Base-by-base conservation (phyloP, 2,329 filamentous ascomycete species). In the Purpureocillium takamizusanense region DNA sequence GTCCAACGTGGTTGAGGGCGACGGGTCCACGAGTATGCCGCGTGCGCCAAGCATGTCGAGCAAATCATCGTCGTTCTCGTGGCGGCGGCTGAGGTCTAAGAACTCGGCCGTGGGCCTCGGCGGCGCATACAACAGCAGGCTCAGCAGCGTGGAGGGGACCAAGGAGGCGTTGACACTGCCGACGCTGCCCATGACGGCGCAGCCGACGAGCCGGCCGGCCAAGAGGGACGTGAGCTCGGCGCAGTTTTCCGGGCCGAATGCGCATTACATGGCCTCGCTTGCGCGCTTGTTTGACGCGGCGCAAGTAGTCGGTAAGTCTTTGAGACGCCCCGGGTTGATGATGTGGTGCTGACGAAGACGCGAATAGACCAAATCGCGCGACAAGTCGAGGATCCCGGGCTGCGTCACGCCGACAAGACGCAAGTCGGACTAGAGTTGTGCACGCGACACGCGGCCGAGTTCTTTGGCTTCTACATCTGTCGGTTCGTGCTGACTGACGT, bases 381-480 rank as follows among this genome's bases (percentile, higher is more conserved):
- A 48, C 90, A 95, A 67, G 88, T 95, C 34, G 90, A 95, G 57
- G 90, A 97, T 55, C 90, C 90, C 6, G 90, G 90, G 9, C 74
- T 97, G 39, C 85, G 86, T 50, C 86, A 92, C 61, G 88, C 87
- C 14, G 90, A 89, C 50, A 88, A 87, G 53, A 97, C 92, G 8
- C 89, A 95, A 56, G 89, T 98, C 38, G 92, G 92, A 9, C 76
- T 98, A 27, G 92, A 98, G 63, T 74, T 98, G 31, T 92, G 87
- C 57, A 88, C 88, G 28, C 78, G 90, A 31, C 90, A 95, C 59
- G 92, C 90, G 7, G 86, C 90, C 27, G 92, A 98, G 62, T 98
- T 98, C 62, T 98, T 98, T 59, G 89, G 83, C 13, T 95, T 98
- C 61, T 97, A 92, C 59, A 75, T 98, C 21, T 95, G 90, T 61